Base-by-base conservation (phyloP, 177 flowering plant species). In the Vitis hybrid region DNA sequence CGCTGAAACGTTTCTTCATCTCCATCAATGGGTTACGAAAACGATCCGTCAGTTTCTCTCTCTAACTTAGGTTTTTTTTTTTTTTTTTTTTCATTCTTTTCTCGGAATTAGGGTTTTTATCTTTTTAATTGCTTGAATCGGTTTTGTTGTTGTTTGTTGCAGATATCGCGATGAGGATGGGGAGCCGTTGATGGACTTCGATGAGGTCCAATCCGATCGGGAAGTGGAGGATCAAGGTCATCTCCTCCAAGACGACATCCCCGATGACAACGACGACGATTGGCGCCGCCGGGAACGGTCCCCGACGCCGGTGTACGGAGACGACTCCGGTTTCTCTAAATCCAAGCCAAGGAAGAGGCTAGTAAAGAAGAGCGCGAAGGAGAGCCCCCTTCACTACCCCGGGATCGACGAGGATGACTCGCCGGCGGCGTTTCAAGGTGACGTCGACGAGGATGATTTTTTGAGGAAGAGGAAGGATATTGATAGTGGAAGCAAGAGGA, bases 161-260 rank as follows among this genome's bases (percentile, higher is more conserved):
- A 92, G 98, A 80, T 83, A 79, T 71, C 81, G 87, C 14, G 97
- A 94, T 20, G 98, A 94, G 59, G 93, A 94, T 26, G 98, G 97
- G 0, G 98, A 94, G 82, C 85, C 90, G 2, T 78, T 94, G 82
- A 85, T 94, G 92, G 93, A 94, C 64, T 82, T 74, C 67, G 97
- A 88, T 53, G 84, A 81, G 18, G 15, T 72, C 5, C 74, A 45
- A 31, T 76, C 82, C 5, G 85, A 80, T 54, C 68, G 74, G 5
- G 80, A 69, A 29, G 73, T 79, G 18, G 78, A 71, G 12, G n/a
- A 16, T 53, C 15, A 53, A 5, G 16, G 16, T 2, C 56, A 53
- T 16, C 74, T 72, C 3, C 67, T 18, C 12, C 74, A 67, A 3
- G 73, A 68, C 14, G 39, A 52, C 10, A 4, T 68, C 18, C 19